phyloP scores from a whole-genome alignment of 108 stramenopile species.

The Cylindrotheca closterium region DNA sequence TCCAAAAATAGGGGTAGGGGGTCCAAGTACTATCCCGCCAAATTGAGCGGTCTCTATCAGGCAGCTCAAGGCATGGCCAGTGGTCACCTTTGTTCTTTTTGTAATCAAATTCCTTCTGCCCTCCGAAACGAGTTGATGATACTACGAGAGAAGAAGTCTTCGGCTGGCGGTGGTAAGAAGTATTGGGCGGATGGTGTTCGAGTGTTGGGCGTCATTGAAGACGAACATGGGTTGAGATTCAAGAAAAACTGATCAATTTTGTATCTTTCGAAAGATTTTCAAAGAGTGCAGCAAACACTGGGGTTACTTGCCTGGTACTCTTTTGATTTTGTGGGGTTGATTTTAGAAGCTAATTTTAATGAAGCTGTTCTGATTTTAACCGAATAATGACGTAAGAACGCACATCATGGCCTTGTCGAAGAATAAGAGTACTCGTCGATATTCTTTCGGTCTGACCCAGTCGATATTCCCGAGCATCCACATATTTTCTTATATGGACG shows the following conservation, averaged over 20 bases:
- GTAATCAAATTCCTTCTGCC: constrained; percentile 21
- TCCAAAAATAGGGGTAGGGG: constrained; percentile 27
- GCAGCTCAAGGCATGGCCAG: constrained; percentile 43
- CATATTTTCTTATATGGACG: too few relatives aligned
- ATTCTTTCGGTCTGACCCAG: too few relatives aligned
- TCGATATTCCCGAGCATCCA: too few relatives aligned
- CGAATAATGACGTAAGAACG: too few relatives aligned
- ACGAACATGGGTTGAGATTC: constrained; percentile 23
- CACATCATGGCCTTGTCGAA: too few relatives aligned
- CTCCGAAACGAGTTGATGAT: constrained; percentile 8
- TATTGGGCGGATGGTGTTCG: constrained; percentile 69
- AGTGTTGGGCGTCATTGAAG: constrained; percentile 36
- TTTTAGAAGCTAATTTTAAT: too few relatives aligned
- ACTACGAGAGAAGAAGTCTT: constrained; percentile 19
- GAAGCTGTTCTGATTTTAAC: too few relatives aligned
- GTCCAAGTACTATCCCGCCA: constrained; percentile 44
- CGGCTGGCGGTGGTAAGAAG: constrained; percentile 74
- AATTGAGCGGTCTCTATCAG: constrained; percentile 36
- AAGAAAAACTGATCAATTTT: not conserved
- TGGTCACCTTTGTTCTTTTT: constrained; percentile 27
- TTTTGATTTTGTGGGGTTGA: too few relatives aligned
- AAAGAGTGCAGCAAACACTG: too few relatives aligned
- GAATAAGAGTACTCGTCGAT: too few relatives aligned
- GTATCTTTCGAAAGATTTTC: constrained; percentile 1
- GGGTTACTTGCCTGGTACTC: too few relatives aligned